These are phyloP conservation scores for Parastagonospora avenae DNA, from an alignment of 2,329 filamentous ascomycete genomes.

Conservation along the genomic window DNA sequence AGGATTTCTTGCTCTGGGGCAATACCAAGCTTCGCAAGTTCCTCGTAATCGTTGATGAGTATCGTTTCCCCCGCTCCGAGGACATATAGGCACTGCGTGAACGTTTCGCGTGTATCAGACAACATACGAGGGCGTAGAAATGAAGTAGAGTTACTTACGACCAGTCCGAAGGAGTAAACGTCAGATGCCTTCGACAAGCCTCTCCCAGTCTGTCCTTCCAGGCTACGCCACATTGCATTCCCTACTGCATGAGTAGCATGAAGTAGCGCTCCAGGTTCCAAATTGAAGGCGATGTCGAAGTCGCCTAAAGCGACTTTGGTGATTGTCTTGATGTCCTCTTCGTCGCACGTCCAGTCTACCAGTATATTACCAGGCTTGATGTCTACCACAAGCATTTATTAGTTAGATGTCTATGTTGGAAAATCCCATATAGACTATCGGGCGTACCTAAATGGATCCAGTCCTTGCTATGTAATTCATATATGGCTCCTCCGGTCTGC, in stretches of 20 bases:
- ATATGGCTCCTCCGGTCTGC: conserved; percentile 40
- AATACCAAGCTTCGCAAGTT: conserved; percentile 34
- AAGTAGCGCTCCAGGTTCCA: conserved; percentile 29
- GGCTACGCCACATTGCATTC: conserved; percentile 50
- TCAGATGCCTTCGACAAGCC: conserved; percentile 44
- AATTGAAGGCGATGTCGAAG: conserved; percentile 45
- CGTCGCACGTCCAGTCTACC: conserved; percentile 42
- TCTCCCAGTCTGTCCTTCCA: conserved; percentile 45
- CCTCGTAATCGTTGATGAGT: conserved; percentile 38
- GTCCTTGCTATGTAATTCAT: conserved; percentile 45
- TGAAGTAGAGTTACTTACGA: conserved; percentile 36
- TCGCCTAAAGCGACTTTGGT: conserved; percentile 44
- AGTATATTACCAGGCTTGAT: conserved; percentile 50
- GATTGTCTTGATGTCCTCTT: conserved; percentile 39
- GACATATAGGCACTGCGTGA: conserved; percentile 43
- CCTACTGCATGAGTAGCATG: conserved; percentile 39
- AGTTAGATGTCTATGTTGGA: conserved; percentile 15
- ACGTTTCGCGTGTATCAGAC: conserved; percentile 26
- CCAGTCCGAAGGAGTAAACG: conserved; percentile 47
- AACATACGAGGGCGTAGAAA: conserved; percentile 3
- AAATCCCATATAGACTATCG: conserved; percentile 12
- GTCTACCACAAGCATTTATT: conserved; percentile 36
- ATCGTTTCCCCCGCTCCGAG: conserved; percentile 39
- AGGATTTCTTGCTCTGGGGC: not conserved
- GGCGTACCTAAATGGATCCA: conserved; percentile 45